Conservation (phyloP, 306 rosid genomes). For the Quercus suber region DNA sequence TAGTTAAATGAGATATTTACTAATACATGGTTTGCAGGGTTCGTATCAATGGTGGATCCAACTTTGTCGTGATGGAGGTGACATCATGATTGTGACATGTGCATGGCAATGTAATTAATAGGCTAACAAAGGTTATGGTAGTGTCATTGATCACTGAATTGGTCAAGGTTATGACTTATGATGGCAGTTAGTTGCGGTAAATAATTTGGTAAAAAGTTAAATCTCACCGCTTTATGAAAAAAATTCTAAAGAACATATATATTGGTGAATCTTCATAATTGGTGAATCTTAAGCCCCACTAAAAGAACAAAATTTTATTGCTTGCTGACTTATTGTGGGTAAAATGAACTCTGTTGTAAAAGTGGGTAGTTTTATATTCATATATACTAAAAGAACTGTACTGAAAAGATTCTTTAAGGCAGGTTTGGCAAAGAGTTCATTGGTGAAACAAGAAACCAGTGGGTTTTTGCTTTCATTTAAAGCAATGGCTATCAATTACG, state of each 20-base stretch:
- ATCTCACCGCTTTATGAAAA: not conserved
- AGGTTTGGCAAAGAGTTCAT: not conserved
- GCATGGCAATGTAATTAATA: conserved; percentile 2
- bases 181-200: not conserved
- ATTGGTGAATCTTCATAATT: not conserved
- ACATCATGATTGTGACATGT: conserved; percentile 34
- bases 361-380: not conserved
- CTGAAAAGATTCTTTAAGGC: not conserved
- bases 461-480: not conserved
- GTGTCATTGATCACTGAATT: conserved; percentile 13
- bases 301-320: conserved; percentile 25
- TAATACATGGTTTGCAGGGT: conserved; percentile 13
- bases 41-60: conserved; percentile 5
- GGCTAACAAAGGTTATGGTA: conserved; percentile 6
- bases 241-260: not conserved
- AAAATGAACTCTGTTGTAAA: not conserved
- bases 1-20: too few relatives aligned
- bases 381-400: not conserved
- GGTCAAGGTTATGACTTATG: not conserved
- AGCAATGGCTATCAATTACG: not conserved
- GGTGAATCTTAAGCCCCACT: conserved; percentile 8
- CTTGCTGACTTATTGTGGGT: conserved; percentile 7
- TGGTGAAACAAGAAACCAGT: not conserved
- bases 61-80: conserved; percentile 30
- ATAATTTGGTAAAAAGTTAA: not conserved